Conservation (phyloP, 306 rosid species). For the Citrullus colocynthis region DNA sequence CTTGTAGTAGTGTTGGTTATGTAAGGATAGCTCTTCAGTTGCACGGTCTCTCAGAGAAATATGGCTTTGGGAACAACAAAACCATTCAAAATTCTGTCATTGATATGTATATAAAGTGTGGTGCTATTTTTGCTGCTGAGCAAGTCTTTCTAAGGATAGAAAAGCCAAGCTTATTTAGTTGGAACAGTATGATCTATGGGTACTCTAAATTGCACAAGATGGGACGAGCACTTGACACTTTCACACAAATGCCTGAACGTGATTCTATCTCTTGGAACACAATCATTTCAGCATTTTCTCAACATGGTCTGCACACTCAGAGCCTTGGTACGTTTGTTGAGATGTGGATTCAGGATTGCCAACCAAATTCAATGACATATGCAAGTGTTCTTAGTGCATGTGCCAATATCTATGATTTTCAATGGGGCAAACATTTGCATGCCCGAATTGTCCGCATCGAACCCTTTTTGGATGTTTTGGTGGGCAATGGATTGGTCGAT, state of each 20-base stretch:
- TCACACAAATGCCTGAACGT: conserved; percentile 36
- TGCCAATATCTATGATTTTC: conserved; percentile 26
- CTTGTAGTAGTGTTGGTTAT: conserved; percentile 30
- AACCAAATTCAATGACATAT: conserved; percentile 40
- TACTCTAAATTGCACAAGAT: conserved; percentile 34
- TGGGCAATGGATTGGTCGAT: conserved; percentile 37
- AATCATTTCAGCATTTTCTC: conserved; percentile 32
- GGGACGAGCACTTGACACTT: conserved; percentile 25
- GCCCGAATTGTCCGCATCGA: conserved; percentile 41
- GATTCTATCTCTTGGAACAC: conserved; percentile 46
- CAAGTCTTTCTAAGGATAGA: conserved; percentile 22
- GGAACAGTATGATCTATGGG: conserved; percentile 59
- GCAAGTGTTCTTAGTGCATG: conserved; percentile 51
- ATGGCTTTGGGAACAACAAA: conserved; percentile 16
- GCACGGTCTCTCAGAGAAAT: conserved; percentile 26
- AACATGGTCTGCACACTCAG: conserved; percentile 29
- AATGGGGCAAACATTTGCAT: conserved; percentile 64
- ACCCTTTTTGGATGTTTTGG: conserved; percentile 23
- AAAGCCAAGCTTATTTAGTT: conserved; percentile 44
- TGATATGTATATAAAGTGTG: conserved; percentile 52
- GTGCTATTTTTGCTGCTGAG: conserved; percentile 28
- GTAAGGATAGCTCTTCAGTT: conserved; percentile 29
- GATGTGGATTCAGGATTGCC: conserved; percentile 38
- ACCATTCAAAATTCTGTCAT: conserved; percentile 33
- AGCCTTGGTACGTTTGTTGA: conserved; percentile 39